A percentile compares a stretch with the other conserved stretches of the same genome.
Evolutionary conservation across 2,329 filamentous ascomycete genomes (phyloP).

Genomic region (Botrytis byssoidea): DNA sequence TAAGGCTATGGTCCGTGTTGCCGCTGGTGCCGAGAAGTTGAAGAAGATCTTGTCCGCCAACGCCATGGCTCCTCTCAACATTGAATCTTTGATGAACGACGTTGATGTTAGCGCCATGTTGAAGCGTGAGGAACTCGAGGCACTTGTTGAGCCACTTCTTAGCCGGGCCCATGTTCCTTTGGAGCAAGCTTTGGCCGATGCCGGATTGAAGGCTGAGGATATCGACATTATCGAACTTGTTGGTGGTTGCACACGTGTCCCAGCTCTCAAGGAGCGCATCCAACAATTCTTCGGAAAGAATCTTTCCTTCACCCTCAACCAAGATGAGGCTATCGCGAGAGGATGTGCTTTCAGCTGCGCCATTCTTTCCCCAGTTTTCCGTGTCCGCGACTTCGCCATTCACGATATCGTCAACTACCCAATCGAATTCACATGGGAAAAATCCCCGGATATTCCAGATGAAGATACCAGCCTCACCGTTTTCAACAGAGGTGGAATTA

Average conservation of each 20-base stretch:
- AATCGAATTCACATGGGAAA: conserved; percentile 98
- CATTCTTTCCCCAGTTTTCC: conserved; percentile 95
- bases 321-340: conserved; percentile 93
- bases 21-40: conserved; percentile 88
- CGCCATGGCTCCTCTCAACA: conserved; percentile 86
- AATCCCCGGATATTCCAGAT: conserved; percentile 95
- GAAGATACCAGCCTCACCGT: conserved; percentile 97
- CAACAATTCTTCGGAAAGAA: conserved; percentile 87
- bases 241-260: conserved; percentile 91
- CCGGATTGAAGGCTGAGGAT: conserved; percentile 85
- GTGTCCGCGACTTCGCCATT: conserved; percentile 94
- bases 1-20: conserved; percentile 84
- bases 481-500: conserved; percentile 94
- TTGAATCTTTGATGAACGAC: conserved; percentile 98
- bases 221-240: conserved; percentile 93
- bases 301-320: conserved; percentile 95
- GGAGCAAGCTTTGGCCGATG: conserved; percentile 90
- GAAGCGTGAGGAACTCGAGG: conserved; percentile 92
- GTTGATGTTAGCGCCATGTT: conserved; percentile 85
- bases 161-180: conserved; percentile 70
- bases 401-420: conserved; percentile 98
- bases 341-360: conserved; percentile 97
- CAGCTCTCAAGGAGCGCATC: conserved; percentile 85
- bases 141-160: conserved; percentile 81
- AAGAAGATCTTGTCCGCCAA: conserved; percentile 99